A percentile compares a stretch with the other conserved stretches of the same genome.
These are phyloP conservation scores for Clitopilus passeckerianus DNA, from an alignment of 768 basidiomycete species.

Conservation along the genomic window DNA sequence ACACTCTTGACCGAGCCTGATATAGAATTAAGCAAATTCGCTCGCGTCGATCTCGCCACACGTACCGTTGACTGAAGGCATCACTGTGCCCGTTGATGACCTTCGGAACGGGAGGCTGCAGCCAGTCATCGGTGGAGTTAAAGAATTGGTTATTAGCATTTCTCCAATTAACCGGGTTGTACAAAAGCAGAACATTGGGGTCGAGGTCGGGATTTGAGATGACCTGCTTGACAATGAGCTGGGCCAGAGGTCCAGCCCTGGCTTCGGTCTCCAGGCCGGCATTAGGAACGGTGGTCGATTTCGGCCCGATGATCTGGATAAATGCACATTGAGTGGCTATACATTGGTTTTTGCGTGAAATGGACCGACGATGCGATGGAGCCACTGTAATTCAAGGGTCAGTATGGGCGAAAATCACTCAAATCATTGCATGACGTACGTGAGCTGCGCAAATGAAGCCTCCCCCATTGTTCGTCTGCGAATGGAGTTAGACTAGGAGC, in stretches of 20 bases:
- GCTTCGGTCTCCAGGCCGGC: slow-evolving; percentile 48
- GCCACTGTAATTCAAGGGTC: slow-evolving; percentile 25
- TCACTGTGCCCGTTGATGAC: slow-evolving; percentile 45
- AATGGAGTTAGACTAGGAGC: neutral
- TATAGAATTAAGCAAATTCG: neutral
- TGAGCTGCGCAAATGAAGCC: slow-evolving; percentile 58
- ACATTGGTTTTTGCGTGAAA: neutral
- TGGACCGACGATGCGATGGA: slow-evolving; percentile 36
- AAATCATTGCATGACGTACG: slow-evolving; percentile 25
- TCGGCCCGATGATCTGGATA: slow-evolving; percentile 45
- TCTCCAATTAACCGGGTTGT: slow-evolving; percentile 45
- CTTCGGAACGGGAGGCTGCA: slow-evolving; percentile 33
- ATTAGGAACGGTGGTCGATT: slow-evolving; percentile 45
- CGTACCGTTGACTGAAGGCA: slow-evolving; percentile 44
- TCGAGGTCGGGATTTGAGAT: slow-evolving; percentile 31
- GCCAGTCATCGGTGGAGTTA: slow-evolving; percentile 38
- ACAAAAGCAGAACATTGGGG: slow-evolving; percentile 37
- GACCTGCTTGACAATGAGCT: slow-evolving; percentile 41
- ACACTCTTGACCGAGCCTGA: slow-evolving; percentile 42
- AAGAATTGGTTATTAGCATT: slow-evolving; percentile 41
- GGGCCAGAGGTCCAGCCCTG: slow-evolving; percentile 45
- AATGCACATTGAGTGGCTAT: slow-evolving; percentile 1
- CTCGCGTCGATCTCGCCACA: neutral
- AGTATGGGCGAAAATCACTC: neutral
- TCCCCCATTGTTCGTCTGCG: slow-evolving; percentile 45